Conservation (phyloP, 139 green algal genomes). For the Nannochloris sp. region DNA sequence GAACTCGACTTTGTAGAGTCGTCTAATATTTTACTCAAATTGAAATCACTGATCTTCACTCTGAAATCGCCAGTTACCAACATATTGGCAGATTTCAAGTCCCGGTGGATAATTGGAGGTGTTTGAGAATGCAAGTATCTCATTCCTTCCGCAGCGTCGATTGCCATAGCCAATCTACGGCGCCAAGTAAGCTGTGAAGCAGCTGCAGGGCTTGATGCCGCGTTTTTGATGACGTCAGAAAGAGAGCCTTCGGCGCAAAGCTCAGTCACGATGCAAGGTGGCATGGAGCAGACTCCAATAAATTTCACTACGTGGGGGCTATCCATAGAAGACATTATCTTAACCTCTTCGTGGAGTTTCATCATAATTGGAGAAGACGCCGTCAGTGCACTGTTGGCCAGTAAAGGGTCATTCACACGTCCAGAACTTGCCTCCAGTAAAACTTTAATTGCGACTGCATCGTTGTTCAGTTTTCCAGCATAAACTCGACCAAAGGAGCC, state of each 20-base stretch:
- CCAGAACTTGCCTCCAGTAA: slow-evolving; percentile 15
- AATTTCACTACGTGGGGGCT: slow-evolving; percentile 45
- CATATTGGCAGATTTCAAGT: slow-evolving; percentile 31
- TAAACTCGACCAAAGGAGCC: neutral
- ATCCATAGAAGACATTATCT: slow-evolving; percentile 38
- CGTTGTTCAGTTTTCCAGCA: neutral
- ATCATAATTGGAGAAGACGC: neutral
- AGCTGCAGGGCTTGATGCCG: neutral
- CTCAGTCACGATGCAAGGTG: slow-evolving; percentile 11
- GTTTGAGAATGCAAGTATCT: slow-evolving; percentile 11
- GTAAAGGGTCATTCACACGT: neutral
- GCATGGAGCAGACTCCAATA: slow-evolving; percentile 41
- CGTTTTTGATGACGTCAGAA: neutral
- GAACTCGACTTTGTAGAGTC: slow-evolving; percentile 10
- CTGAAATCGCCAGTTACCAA: slow-evolving; percentile 38
- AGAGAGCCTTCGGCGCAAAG: slow-evolving; percentile 5
- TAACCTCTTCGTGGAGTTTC: slow-evolving; percentile 23
- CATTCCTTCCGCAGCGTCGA: slow-evolving; percentile 11
- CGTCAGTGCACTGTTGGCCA: neutral
- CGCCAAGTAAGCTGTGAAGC: slow-evolving; percentile 2
- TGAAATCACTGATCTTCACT: slow-evolving; percentile 30
- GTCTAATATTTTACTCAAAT: slow-evolving; percentile 31
- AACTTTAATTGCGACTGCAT: slow-evolving; percentile 15
- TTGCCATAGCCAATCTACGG: slow-evolving; percentile 11
- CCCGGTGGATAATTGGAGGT: neutral